Base-by-base conservation (phyloP, 2,329 filamentous ascomycete genomes). In the Hypoxylon sp. region DNA sequence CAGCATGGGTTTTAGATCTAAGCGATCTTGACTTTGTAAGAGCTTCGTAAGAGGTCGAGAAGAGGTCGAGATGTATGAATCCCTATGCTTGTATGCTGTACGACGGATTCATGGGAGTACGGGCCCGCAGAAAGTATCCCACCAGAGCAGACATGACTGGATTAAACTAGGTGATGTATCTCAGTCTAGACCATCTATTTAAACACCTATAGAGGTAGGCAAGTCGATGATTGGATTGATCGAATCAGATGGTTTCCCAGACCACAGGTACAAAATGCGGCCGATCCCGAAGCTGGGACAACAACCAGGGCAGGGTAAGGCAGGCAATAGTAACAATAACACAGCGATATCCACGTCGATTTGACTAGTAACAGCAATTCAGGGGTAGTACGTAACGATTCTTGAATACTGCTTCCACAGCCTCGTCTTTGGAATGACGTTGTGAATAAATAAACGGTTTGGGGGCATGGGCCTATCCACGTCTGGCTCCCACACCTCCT, bases 401-500 rank as follows among this genome's bases (percentile, higher is more conserved):
- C 30, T 34, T 30, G 19, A 32, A 29, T 12, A 56, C 29, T 34
- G 5, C 16, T 54, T 27, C 39, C 21, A 23, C 27, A 67, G 67
- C 67, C 64, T 67, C 39, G 58, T 29, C 29, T 57, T 43, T 41
- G 46, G 25, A 14, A 30, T 45, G 59, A 37, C 51, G 54, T 52
- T 43, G 37, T 25, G n/a, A 53, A 61, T 34, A 58, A 2, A 23
- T 16, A 41, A 34, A n/a, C 16, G 47, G 29, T 23, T 27, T 57
- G 30, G 21, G 21, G 47, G 21, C 25, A 55, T 51, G 50, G 63
- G 16, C 47, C 50, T 61, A 56, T 62, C 56, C 68, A 60, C 51
- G 53, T 60, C 41, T 48, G 34, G 30, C 60, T 61, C 51, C 57
- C 68, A 67, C 57, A 67, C 61, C 61, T 61, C 39, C 41, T 61